These are phyloP conservation scores for Capsicum rhomboideum DNA, from an alignment of 257 asterid species.

Conservation along the genomic window DNA sequence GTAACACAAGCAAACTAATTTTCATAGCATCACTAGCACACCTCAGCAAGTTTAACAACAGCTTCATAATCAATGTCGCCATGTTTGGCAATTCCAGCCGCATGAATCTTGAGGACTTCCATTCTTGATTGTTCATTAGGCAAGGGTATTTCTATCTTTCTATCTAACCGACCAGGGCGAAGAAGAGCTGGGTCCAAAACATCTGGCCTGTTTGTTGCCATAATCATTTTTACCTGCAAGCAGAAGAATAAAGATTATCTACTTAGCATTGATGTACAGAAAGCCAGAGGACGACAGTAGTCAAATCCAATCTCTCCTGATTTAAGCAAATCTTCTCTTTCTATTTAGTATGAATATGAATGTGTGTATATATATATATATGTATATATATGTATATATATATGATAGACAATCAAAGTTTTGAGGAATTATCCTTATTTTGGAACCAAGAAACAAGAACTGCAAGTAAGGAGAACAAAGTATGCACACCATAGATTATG, in stretches of 20 bases:
- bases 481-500: neutral
- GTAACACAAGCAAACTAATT: neutral
- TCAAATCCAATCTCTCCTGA: neutral
- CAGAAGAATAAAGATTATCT: conserved; percentile 1
- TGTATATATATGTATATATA: too few relatives aligned
- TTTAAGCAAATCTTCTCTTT: neutral
- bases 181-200: conserved; percentile 80
- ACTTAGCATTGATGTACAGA: neutral
- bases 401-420: neutral
- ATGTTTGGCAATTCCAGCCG: conserved; percentile 70
- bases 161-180: conserved; percentile 74
- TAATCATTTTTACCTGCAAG: conserved; percentile 67
- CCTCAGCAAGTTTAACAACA: conserved; percentile 73
- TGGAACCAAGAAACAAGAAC: neutral
- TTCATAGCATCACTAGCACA: conserved; percentile 5
- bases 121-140: conserved; percentile 75
- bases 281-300: neutral
- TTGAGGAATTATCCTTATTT: neutral
- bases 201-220: conserved; percentile 78
- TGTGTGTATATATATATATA: too few relatives aligned
- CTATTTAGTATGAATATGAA: neutral
- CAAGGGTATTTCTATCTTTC: conserved; percentile 71
- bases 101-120: conserved; percentile 72
- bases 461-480: neutral
- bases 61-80: conserved; percentile 80